Conservation (phyloP, 2,329 filamentous ascomycete genomes). For the Botrytis porri region DNA sequence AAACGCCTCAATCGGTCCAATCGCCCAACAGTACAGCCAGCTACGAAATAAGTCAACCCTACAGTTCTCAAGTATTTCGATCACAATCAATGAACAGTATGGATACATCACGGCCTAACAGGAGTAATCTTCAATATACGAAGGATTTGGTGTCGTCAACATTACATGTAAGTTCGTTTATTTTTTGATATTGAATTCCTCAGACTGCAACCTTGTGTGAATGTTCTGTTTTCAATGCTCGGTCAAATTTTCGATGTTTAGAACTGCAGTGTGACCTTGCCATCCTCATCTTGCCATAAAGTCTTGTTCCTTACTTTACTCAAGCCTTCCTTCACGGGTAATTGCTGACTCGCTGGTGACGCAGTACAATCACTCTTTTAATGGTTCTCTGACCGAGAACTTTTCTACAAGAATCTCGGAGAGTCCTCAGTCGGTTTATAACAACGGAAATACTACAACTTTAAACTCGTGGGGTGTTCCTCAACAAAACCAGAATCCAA, state of each 20-base stretch:
- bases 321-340: not conserved
- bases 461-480: slow-evolving; percentile 6
- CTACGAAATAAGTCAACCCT: slow-evolving; percentile 27
- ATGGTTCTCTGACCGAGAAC: slow-evolving; percentile 1
- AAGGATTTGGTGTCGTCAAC: slow-evolving; percentile 19
- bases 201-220: not conserved
- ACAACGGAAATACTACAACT: not conserved
- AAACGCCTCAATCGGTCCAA: slow-evolving; percentile 29
- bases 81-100: slow-evolving; percentile 21
- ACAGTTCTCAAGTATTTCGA: slow-evolving; percentile 28
- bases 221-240: not conserved
- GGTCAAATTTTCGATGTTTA: not conserved
- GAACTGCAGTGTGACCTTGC: not conserved
- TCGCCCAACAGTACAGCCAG: slow-evolving; percentile 31
- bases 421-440: not conserved
- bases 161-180: not conserved
- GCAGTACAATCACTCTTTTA: slow-evolving; percentile 15
- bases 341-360: not conserved
- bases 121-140: slow-evolving; percentile 17
- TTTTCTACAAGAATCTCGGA: slow-evolving; percentile 4
- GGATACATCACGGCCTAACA: slow-evolving; percentile 11
- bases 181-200: not conserved
- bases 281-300: not conserved
- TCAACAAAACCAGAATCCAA: slow-evolving; percentile 10
- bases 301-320: not conserved